These are phyloP conservation scores for Danielia oregonensis DNA, from an alignment of 805 yeast species.

Conservation along the genomic window DNA sequence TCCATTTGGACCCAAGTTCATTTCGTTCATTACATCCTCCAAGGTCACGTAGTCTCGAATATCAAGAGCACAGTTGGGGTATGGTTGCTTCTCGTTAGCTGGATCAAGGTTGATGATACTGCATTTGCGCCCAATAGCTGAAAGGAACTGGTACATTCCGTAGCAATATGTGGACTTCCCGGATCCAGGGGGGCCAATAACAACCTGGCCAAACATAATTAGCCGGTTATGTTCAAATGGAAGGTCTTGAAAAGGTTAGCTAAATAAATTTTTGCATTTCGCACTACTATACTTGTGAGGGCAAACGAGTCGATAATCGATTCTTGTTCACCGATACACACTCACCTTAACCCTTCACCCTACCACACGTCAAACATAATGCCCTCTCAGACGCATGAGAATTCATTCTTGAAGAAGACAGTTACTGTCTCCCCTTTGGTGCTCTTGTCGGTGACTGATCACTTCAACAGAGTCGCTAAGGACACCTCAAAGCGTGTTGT, in stretches of 20 bases:
- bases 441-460: conserved; percentile 90
- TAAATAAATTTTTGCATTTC: no score
- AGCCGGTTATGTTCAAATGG: neutral
- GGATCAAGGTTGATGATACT: conserved; percentile 90
- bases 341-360: no score
- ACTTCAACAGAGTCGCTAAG: conserved; percentile 82
- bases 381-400: conserved; percentile 31
- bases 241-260: neutral
- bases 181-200: conserved; percentile 97
- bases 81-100: conserved; percentile 70
- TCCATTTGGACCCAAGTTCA: conserved; percentile 82
- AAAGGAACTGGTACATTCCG: conserved; percentile 88
- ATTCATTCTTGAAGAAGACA: conserved; percentile 43
- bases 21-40: conserved; percentile 74
- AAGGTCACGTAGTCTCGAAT: conserved; percentile 72
- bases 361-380: no score
- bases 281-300: no score
- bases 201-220: conserved; percentile 75
- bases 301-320: no score
- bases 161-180: conserved; percentile 95
- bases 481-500: conserved; percentile 75
- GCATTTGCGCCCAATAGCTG: conserved; percentile 89
- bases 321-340: no score
- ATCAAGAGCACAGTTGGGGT: conserved; percentile 67
- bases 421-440: conserved; percentile 96